These are phyloP conservation scores for Carpinus viminea DNA, from an alignment of 306 rosid species.

Conservation along the genomic window DNA sequence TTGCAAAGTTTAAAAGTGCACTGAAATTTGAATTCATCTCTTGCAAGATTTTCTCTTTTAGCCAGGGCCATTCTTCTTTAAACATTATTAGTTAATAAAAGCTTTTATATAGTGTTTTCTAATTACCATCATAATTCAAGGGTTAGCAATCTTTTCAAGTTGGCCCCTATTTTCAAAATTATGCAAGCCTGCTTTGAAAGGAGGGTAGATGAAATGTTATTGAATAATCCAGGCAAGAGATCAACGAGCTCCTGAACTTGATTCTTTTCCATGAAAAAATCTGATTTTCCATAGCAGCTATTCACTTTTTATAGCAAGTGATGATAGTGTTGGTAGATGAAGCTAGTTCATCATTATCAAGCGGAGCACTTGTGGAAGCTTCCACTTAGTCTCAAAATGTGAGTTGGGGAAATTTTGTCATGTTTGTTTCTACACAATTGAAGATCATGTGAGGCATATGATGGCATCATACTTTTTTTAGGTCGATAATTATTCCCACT, in stretches of 20 bases:
- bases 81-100: not conserved
- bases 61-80: not conserved
- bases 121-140: not conserved
- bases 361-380: not conserved
- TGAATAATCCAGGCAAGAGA: not conserved
- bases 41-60: not conserved
- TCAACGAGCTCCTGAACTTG: not conserved
- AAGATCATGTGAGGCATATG: not conserved
- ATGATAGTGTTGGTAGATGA: not conserved
- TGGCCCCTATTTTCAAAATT: not conserved
- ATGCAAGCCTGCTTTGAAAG: not conserved
- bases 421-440: not conserved
- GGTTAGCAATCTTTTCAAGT: not conserved
- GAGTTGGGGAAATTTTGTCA: not conserved
- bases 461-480: not conserved
- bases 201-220: not conserved
- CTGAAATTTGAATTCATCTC: not conserved
- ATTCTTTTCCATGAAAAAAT: not conserved
- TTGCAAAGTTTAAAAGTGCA: not conserved
- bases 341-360: not conserved
- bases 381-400: not conserved
- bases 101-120: not conserved
- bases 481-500: not conserved
- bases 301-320: not conserved
- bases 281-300: not conserved